phyloP scores from a whole-genome alignment of 495 filamentous ascomycete genomes.

The Penicillium bialowiezense region DNA sequence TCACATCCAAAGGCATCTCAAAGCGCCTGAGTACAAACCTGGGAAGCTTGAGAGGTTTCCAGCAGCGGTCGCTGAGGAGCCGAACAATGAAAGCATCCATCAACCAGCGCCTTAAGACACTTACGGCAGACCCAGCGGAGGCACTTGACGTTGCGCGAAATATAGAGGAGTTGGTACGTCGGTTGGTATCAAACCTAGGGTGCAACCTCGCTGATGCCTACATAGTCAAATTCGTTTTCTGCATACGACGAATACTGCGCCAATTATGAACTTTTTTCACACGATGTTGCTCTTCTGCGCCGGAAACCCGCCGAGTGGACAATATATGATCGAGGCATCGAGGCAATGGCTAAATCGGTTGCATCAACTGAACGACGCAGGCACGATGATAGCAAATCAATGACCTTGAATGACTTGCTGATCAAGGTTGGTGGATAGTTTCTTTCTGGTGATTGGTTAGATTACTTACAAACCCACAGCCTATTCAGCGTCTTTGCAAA shows the following conservation, averaged over 20 bases:
- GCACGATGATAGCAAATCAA: conserved; percentile 64
- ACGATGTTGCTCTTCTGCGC: conserved; percentile 68
- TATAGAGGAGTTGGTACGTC: conserved; percentile 68
- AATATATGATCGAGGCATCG: conserved; percentile 80
- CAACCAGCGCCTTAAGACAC: conserved; percentile 29
- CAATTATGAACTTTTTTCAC: conserved; percentile 79
- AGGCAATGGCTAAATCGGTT: conserved; percentile 75
- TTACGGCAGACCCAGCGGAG: conserved; percentile 67
- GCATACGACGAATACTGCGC: conserved; percentile 84
- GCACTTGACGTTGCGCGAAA: conserved; percentile 73
- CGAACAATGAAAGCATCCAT: conserved; percentile 27
- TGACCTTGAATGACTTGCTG: conserved; percentile 80
- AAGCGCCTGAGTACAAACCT: conserved; percentile 24
- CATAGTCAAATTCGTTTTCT: conserved; percentile 75
- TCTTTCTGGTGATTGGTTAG: not conserved
- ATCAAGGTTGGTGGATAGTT: conserved; percentile 67
- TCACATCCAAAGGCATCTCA: conserved; percentile 16
- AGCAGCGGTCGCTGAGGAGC: conserved; percentile 29
- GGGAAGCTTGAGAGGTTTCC: conserved; percentile 24
- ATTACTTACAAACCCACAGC: conserved; percentile 49
- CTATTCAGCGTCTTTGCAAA: conserved; percentile 89
- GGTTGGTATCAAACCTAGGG: not conserved
- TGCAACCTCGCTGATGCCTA: not conserved
- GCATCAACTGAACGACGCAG: conserved; percentile 64
- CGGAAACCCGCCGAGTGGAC: conserved; percentile 73